Base-by-base conservation (phyloP, 139 green algal species). In the Chlorella sp. region DNA sequence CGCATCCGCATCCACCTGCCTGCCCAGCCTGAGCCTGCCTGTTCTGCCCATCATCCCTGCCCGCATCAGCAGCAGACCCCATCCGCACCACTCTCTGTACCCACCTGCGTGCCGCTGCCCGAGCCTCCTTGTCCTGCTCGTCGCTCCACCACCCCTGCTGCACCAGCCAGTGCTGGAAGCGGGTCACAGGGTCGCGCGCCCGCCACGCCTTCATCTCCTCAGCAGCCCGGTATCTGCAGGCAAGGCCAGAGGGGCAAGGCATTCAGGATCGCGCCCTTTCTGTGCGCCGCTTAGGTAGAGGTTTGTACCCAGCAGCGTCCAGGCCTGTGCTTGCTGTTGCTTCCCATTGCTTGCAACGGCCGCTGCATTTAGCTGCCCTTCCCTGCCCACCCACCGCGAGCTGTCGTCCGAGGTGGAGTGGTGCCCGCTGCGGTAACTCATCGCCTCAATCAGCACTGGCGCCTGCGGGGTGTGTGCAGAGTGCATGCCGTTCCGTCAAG, bases 341-440 rank as follows among this genome's bases (percentile, higher is more conserved):
- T n/a, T n/a, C n/a, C n/a, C n/a, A n/a, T n/a, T n/a, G n/a, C n/a
- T n/a, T n/a, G n/a, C n/a, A n/a, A n/a, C n/a, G n/a, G n/a, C n/a
- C n/a, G n/a, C n/a, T n/a, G n/a, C n/a, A n/a, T n/a, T n/a, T n/a
- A n/a, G n/a, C n/a, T n/a, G n/a, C n/a, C n/a, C n/a, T n/a, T n/a
- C 74, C 79, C 51, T 23, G 12, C 51, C 51, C 73, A 64, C 51
- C 62, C 69, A 93, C 91, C 92, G 87, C 3, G 90, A 92, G 16
- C 92, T 96, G 89, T 99, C 96, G 82, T 99, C 96, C 2, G 88
- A 95, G 2, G 96, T 98, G 9, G 93, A 97, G 83, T 98, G 96
- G 90, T 99, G 96, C 1, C 96, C 96, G 18, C 57, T 89, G 28
- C 96, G 91, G 86, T 99, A 99, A 41, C 90, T 94, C 94, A 98